Conservation (phyloP, 2,329 filamentous ascomycete species). For the Cladosporium sp. region DNA sequence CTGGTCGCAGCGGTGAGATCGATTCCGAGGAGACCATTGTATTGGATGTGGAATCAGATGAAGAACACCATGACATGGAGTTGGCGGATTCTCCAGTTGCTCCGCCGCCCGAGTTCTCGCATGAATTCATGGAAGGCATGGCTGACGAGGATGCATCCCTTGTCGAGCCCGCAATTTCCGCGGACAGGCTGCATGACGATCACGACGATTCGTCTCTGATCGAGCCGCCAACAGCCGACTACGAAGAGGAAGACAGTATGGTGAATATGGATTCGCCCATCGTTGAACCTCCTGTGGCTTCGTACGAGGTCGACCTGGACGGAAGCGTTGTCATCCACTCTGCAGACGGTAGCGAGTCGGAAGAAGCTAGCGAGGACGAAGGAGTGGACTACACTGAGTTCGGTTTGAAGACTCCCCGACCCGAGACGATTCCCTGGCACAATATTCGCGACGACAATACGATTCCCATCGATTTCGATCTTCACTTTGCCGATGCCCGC, state of each 20-base stretch:
- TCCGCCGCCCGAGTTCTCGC: not conserved
- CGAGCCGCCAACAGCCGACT: not conserved
- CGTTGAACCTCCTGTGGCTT: not conserved
- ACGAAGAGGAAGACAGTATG: not conserved
- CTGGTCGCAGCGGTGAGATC: not conserved
- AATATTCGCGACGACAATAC: slow-evolving; percentile 27
- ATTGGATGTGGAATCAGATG: slow-evolving; percentile 14
- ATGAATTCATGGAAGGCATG: not conserved
- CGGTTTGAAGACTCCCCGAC: slow-evolving; percentile 15
- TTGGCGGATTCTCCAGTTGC: not conserved
- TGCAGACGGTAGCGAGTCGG: not conserved
- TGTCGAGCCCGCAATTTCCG: not conserved
- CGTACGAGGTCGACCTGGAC: not conserved
- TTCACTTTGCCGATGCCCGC: slow-evolving; percentile 14
- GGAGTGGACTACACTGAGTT: slow-evolving; percentile 1
- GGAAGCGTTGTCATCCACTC: not conserved
- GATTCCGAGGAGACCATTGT: slow-evolving; percentile 18
- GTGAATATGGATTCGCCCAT: slow-evolving; percentile 1
- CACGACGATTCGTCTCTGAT: not conserved
- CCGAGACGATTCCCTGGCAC: slow-evolving; percentile 29
- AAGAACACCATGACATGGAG: slow-evolving; percentile 2
- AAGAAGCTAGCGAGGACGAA: slow-evolving; percentile 1
- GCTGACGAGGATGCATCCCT: not conserved
- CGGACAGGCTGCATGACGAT: not conserved
- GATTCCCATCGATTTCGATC: slow-evolving; percentile 27